Evolutionary conservation across 257 asterid genomes (phyloP).

Genomic region (Solanum chiquidenum): DNA sequence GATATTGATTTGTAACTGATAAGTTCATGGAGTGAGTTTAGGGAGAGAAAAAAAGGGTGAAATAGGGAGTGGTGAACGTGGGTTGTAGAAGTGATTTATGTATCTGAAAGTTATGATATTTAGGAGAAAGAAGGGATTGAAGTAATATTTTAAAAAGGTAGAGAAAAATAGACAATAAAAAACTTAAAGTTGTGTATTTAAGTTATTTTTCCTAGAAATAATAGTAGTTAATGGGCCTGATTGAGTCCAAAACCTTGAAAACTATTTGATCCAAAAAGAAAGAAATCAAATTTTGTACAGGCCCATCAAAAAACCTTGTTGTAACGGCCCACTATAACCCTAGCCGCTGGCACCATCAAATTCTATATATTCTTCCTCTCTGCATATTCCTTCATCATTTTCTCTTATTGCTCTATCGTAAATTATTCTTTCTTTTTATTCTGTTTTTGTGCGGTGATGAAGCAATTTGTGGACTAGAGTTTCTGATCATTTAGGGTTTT

Average conservation of each 20-base stretch:
- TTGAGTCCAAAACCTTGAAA: neutral
- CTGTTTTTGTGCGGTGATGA: conserved; percentile 34
- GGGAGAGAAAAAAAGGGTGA: too few relatives aligned
- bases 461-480: conserved; percentile 56
- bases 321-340: neutral
- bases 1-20: too few relatives aligned
- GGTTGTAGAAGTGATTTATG: too few relatives aligned
- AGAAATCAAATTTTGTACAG: neutral
- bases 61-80: too few relatives aligned
- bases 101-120: too few relatives aligned
- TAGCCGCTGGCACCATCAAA: neutral
- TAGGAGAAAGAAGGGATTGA: too few relatives aligned
- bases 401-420: neutral
- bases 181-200: too few relatives aligned
- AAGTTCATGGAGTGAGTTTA: too few relatives aligned
- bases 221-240: neutral
- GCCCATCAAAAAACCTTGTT: neutral
- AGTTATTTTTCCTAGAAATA: neutral
- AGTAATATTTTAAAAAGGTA: too few relatives aligned
- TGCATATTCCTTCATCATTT: neutral
- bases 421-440: neutral
- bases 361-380: neutral
- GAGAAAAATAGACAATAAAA: too few relatives aligned
- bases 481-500: conserved; percentile 32
- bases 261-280: neutral